Conservation (phyloP, 1,284 basidiomycete species). For the Ganoderma lingzhi region DNA sequence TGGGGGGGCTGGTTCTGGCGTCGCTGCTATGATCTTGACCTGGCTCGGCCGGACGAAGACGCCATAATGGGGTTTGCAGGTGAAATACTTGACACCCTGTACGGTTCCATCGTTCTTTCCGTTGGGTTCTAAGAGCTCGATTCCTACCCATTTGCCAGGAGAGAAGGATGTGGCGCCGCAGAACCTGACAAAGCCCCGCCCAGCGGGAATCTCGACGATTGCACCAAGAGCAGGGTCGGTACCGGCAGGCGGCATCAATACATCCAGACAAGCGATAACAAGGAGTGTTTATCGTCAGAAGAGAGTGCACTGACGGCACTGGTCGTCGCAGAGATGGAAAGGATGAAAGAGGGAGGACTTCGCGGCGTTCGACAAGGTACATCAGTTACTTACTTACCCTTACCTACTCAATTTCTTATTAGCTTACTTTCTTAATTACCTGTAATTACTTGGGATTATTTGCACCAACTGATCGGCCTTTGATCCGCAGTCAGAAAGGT, state of each 20-base stretch:
- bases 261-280: slow-evolving; percentile 4
- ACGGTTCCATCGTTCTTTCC: slow-evolving; percentile 98
- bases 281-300: slow-evolving; percentile 2
- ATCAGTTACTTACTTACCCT: no score
- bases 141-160: slow-evolving; percentile 93
- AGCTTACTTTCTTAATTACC: background rate
- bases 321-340: background rate
- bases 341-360: slow-evolving; percentile 1
- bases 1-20: slow-evolving; percentile 45
- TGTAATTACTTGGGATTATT: background rate
- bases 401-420: no score
- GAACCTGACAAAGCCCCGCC: slow-evolving; percentile 89
- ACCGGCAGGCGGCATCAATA: slow-evolving; percentile 35
- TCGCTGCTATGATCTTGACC: slow-evolving; percentile 71
- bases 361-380: background rate
- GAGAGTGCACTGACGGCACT: slow-evolving; percentile 8
- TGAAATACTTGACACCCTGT: slow-evolving; percentile 86
- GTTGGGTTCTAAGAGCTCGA: slow-evolving; percentile 83
- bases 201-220: slow-evolving; percentile 79
- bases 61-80: slow-evolving; percentile 79
- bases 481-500: background rate
- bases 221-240: slow-evolving; percentile 57
- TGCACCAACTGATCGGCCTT: no score
- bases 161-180: slow-evolving; percentile 88
- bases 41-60: slow-evolving; percentile 93